Conservation (phyloP, 176 grass and related monocot genomes). For the Carex scoparia region DNA sequence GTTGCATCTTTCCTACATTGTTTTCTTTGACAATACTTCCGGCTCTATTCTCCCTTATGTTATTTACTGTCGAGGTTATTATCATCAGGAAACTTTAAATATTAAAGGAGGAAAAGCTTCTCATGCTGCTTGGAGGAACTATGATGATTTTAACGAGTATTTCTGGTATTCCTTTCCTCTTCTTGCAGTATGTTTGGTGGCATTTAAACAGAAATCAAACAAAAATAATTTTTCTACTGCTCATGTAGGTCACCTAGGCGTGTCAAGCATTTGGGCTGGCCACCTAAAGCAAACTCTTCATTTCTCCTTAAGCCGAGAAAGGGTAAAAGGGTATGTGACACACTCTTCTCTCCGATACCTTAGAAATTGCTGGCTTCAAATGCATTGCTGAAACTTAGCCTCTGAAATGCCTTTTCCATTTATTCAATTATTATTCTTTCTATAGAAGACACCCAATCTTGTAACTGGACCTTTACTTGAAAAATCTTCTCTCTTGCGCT, state of each 20-base stretch:
- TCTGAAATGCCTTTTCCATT: background rate
- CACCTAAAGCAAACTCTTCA: slow-evolving; percentile 47
- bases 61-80: background rate
- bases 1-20: background rate
- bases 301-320: slow-evolving; percentile 74
- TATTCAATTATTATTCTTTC: background rate
- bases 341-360: slow-evolving; percentile 11
- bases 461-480: background rate
- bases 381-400: background rate
- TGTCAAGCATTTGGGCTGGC: slow-evolving; percentile 58
- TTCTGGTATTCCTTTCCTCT: slow-evolving; percentile 58
- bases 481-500: background rate
- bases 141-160: slow-evolving; percentile 99
- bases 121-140: slow-evolving; percentile 91
- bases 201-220: slow-evolving; percentile 5
- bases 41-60: slow-evolving; percentile 22
- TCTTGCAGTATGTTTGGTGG: background rate
- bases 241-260: slow-evolving; percentile 68
- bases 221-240: background rate
- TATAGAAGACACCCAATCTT: background rate
- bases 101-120: slow-evolving; percentile 73
- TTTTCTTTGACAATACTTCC: slow-evolving; percentile 7
- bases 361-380: background rate
- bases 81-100: slow-evolving; percentile 65
- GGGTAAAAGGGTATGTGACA: slow-evolving; percentile 68